A percentile compares a stretch with the other conserved stretches of the same genome.
Evolutionary conservation across 305 asterid species (phyloP).

Genomic region (Rubia peregrina): DNA sequence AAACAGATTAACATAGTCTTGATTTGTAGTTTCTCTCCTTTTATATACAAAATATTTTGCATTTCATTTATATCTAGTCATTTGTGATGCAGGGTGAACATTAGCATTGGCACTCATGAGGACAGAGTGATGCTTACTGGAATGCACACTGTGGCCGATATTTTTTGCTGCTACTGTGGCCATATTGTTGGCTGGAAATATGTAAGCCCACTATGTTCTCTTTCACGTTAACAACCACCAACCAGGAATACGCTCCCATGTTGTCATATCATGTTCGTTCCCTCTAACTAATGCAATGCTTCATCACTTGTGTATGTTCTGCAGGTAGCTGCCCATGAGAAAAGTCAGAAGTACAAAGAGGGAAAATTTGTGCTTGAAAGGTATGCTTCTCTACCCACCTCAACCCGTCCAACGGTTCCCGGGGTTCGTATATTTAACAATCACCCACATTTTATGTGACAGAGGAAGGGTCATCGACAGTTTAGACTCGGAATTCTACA

Average conservation of each 20-base stretch:
- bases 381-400: conserved; percentile 21
- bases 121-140: conserved; percentile 78
- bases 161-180: conserved; percentile 70
- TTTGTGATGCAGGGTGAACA: conserved; percentile 39
- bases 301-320: neutral
- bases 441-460: conserved; percentile 14
- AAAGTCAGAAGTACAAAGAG: conserved; percentile 66
- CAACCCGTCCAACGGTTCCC: too few species aligned
- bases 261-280: neutral
- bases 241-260: too few species aligned
- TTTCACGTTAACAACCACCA: neutral
- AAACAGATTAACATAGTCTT: neutral
- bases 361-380: conserved; percentile 80
- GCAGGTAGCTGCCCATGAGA: conserved; percentile 57
- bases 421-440: neutral
- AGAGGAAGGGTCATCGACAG: conserved; percentile 59
- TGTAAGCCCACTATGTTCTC: conserved; percentile 28
- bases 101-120: conserved; percentile 58
- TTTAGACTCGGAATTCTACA: conserved; percentile 50
- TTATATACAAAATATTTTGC: neutral
- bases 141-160: conserved; percentile 68
- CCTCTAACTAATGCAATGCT: neutral
- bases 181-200: conserved; percentile 87
- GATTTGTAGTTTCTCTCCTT: neutral
- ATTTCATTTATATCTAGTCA: neutral